Percentiles rank a stretch among this genome's conserved stretches.
Conservation (phyloP, 1,284 basidiomycete genomes). For the Microbotryum violaceum region DNA sequence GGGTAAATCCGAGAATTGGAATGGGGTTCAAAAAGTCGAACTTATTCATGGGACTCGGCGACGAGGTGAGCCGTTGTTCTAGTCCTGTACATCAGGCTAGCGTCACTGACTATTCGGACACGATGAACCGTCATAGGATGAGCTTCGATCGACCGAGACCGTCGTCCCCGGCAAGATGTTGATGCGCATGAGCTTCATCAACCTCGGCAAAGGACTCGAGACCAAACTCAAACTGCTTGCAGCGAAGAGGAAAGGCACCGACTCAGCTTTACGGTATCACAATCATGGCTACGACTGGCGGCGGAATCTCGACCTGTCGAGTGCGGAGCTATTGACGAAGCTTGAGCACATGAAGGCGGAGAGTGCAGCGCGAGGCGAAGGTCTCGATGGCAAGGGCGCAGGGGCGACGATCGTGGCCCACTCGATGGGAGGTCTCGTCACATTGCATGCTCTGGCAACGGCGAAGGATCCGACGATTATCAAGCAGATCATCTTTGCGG, state of each 20-base stretch:
- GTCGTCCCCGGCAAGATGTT: conserved; percentile 37
- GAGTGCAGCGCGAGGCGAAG: conserved; percentile 25
- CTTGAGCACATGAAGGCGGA: conserved; percentile 32
- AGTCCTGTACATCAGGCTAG: neutral
- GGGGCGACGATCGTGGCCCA: conserved; percentile 41
- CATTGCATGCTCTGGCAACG: conserved; percentile 37
- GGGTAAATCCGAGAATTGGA: conserved; percentile 38
- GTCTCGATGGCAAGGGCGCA: conserved; percentile 18
- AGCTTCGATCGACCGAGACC: conserved; percentile 32
- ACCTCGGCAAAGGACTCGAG: conserved; percentile 37
- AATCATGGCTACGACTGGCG: conserved; percentile 40
- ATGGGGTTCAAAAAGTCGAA: conserved; percentile 36
- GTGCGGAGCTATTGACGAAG: conserved; percentile 14
- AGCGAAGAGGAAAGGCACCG: neutral
- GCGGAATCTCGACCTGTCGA: conserved; percentile 23
- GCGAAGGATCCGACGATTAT: conserved; percentile 37
- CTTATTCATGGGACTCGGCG: conserved; percentile 36
- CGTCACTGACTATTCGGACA: neutral
- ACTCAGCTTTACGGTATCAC: conserved; percentile 26
- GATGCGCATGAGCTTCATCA: conserved; percentile 36
- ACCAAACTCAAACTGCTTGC: conserved; percentile 20
- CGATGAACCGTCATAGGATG: conserved; percentile 3
- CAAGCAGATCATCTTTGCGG: conserved; percentile 38
- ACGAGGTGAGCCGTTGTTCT: conserved; percentile 26
- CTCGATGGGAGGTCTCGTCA: conserved; percentile 41